These are phyloP conservation scores for Delonix regia DNA, from an alignment of 306 rosid genomes.

Conservation along the genomic window DNA sequence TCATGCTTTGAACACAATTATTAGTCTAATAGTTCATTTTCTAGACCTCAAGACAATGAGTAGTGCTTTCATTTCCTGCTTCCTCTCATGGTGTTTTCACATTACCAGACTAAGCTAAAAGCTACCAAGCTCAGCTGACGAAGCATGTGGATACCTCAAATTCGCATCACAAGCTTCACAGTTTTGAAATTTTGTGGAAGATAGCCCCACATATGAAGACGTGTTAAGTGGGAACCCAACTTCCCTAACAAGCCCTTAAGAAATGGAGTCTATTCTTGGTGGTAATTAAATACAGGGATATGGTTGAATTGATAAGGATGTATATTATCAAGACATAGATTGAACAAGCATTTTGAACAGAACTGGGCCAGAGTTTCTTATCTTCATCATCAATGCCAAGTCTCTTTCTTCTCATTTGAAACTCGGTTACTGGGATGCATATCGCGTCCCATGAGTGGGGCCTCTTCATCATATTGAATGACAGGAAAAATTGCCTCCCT, in stretches of 20 bases:
- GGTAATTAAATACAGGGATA: neutral
- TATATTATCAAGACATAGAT: neutral
- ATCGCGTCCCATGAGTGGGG: conserved; percentile 33
- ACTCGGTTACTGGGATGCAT: conserved; percentile 27
- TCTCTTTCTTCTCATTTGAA: neutral
- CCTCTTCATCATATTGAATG: conserved; percentile 10
- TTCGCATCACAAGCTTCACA: neutral
- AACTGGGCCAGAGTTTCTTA: conserved; percentile 12
- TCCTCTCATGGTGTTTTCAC: conserved; percentile 27
- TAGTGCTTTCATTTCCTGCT: conserved; percentile 17
- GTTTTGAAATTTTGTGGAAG: neutral
- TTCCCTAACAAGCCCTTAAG: neutral
- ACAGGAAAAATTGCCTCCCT: conserved; percentile 10
- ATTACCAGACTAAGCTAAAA: neutral
- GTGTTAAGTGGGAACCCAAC: neutral
- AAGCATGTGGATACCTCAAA: neutral
- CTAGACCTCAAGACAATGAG: conserved; percentile 1
- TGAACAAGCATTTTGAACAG: conserved; percentile 14
- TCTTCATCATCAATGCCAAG: conserved; percentile 25
- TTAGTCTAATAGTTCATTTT: conserved; percentile 1
- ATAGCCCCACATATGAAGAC: neutral
- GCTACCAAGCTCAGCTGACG: neutral
- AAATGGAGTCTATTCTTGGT: neutral
- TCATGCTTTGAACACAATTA: conserved; percentile 41
- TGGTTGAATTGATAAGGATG: conserved; percentile 26